phyloP scores from a whole-genome alignment of 2,329 filamentous ascomycete genomes.

The Cladosporium phlei region DNA sequence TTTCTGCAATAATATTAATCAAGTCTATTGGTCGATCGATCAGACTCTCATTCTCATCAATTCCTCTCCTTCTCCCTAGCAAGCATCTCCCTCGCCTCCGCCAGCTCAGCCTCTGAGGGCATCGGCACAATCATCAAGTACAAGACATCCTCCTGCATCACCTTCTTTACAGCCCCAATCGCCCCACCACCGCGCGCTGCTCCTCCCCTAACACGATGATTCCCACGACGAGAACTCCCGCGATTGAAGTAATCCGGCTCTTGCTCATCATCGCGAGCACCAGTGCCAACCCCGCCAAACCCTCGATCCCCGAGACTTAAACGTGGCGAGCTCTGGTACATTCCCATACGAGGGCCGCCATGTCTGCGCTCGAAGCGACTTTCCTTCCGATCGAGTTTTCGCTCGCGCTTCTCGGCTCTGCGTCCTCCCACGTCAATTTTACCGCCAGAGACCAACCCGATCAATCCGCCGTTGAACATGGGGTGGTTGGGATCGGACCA shows the following conservation, averaged over 20 bases:
- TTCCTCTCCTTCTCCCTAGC: constrained; percentile 7
- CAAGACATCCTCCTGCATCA: constrained; percentile 39
- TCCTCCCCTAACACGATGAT: background rate
- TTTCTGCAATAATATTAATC: background rate
- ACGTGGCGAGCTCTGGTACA: background rate
- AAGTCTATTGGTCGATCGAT: background rate
- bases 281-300: background rate
- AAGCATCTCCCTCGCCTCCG: constrained; percentile 21
- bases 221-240: background rate
- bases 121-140: constrained; percentile 51
- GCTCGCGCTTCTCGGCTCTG: constrained; percentile 8
- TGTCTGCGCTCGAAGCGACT: constrained; percentile 13
- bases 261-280: background rate
- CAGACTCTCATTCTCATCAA: background rate
- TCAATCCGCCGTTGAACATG: constrained; percentile 45
- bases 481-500: constrained; percentile 51
- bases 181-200: background rate
- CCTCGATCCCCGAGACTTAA: no score
- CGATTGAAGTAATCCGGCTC: background rate
- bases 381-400: constrained; percentile 15
- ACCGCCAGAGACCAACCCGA: constrained; percentile 46
- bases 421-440: constrained; percentile 29
- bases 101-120: constrained; percentile 43
- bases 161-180: constrained; percentile 17
- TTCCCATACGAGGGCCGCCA: background rate